A percentile compares a stretch with the other conserved stretches of the same genome.
Evolutionary conservation across 208 protist species (phyloP).

Genomic region (Endotrypanum monterogeii): DNA sequence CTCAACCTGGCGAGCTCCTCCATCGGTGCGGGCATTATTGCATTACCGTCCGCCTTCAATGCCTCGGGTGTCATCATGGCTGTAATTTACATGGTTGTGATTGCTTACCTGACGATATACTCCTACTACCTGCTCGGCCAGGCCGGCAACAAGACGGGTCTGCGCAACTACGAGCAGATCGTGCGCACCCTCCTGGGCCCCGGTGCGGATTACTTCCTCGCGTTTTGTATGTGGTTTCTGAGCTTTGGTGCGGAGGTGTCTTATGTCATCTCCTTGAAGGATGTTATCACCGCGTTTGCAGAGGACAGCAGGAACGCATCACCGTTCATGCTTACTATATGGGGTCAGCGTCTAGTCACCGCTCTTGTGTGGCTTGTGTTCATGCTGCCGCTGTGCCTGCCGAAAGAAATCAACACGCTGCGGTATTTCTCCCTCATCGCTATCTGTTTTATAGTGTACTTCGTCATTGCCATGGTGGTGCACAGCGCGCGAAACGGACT

Average conservation of each 20-base stretch:
- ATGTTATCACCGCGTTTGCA: slow-evolving; percentile 59
- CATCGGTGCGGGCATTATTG: slow-evolving; percentile 64
- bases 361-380: slow-evolving; percentile 44
- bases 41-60: slow-evolving; percentile 55
- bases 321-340: slow-evolving; percentile 25
- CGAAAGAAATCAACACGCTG: slow-evolving; percentile 84
- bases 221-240: slow-evolving; percentile 53
- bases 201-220: slow-evolving; percentile 59
- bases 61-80: slow-evolving; percentile 48
- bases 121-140: slow-evolving; percentile 54
- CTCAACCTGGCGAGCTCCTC: slow-evolving; percentile 57
- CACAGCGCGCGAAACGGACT: slow-evolving; percentile 48
- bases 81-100: slow-evolving; percentile 31
- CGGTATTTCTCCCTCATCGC: slow-evolving; percentile 66
- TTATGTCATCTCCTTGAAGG: slow-evolving; percentile 75
- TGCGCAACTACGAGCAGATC: slow-evolving; percentile 50
- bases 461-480: slow-evolving; percentile 68
- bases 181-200: slow-evolving; percentile 46
- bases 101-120: slow-evolving; percentile 54
- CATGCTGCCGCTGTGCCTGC: slow-evolving; percentile 81
- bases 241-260: slow-evolving; percentile 64
- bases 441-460: slow-evolving; percentile 69
- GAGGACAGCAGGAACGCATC: slow-evolving; percentile 35
- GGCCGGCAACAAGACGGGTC: slow-evolving; percentile 32
- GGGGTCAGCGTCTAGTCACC: slow-evolving; percentile 52